These are phyloP conservation scores for Aschersonia sp. DNA, from an alignment of 2,329 filamentous ascomycete genomes.

Conservation along the genomic window DNA sequence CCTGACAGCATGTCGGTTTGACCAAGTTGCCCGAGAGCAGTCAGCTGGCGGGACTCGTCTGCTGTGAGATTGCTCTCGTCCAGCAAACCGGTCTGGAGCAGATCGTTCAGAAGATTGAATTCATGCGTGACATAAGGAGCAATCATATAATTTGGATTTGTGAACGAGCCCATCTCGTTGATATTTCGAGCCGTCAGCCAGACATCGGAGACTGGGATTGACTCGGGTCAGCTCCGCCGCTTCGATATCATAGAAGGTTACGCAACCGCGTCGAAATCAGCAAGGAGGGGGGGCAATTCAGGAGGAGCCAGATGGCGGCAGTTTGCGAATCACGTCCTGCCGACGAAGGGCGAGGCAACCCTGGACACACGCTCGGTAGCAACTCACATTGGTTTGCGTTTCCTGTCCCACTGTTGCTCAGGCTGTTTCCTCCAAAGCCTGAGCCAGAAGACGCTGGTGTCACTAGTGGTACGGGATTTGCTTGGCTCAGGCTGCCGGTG, in stretches of 20 bases:
- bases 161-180: slow-evolving; percentile 82
- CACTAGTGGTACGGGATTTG: slow-evolving; percentile 49
- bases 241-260: not conserved
- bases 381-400: slow-evolving; percentile 58
- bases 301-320: not conserved
- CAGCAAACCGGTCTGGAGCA: slow-evolving; percentile 79
- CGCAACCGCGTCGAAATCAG: not conserved
- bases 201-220: slow-evolving; percentile 66
- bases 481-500: slow-evolving; percentile 27
- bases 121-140: slow-evolving; percentile 85
- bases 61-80: slow-evolving; percentile 65
- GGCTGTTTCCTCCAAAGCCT: slow-evolving; percentile 46
- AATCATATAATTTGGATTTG: slow-evolving; percentile 87
- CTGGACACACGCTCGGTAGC: slow-evolving; percentile 3
- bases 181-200: slow-evolving; percentile 71
- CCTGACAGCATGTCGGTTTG: slow-evolving; percentile 33
- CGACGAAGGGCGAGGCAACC: not conserved
- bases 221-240: slow-evolving; percentile 3
- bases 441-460: slow-evolving; percentile 55
- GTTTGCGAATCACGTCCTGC: not conserved
- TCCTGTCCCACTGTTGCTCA: slow-evolving; percentile 31
- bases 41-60: slow-evolving; percentile 42
- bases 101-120: slow-evolving; percentile 93
- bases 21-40: slow-evolving; percentile 24
- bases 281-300: not conserved